A percentile compares a stretch with the other conserved stretches of the same genome.
Evolutionary conservation across 1,284 basidiomycete species (phyloP).

Genomic region (Boletus semigastroideus): DNA sequence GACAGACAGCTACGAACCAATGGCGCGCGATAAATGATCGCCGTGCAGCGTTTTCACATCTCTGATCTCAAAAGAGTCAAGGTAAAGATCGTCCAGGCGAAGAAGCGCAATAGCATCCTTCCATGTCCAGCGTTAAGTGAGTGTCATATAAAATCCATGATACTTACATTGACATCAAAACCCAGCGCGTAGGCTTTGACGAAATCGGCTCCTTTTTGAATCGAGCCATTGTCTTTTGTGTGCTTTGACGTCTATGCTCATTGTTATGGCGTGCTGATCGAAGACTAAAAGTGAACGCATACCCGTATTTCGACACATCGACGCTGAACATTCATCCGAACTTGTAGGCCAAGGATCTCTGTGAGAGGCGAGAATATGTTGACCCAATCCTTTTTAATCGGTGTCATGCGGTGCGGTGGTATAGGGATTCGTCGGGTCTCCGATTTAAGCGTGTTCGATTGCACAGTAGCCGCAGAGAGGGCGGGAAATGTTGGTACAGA

Average conservation of each 20-base stretch:
- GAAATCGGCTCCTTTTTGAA: conserved; percentile 99
- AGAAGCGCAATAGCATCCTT: conserved; percentile 96
- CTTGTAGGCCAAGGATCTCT: conserved; percentile 91
- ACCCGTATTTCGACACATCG: conserved; percentile 92
- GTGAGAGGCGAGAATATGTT: conserved; percentile 96
- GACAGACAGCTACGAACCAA: conserved; percentile 54
- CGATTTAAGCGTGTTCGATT: conserved; percentile 61
- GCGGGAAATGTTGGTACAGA: conserved; percentile 66
- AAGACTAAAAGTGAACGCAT: conserved; percentile 34
- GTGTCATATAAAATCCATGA: background rate
- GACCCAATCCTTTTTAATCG: conserved; percentile 96
- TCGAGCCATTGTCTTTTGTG: conserved; percentile 86
- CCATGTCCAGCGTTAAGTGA: conserved; percentile 4
- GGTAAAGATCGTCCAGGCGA: conserved; percentile 93
- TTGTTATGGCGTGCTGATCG: conserved; percentile 3
- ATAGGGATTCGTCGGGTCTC: conserved; percentile 86
- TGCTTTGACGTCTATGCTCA: conserved; percentile 83
- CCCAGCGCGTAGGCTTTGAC: conserved; percentile 94
- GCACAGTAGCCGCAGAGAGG: conserved; percentile 53
- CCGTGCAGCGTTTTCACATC: conserved; percentile 98
- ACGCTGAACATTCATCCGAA: conserved; percentile 93
- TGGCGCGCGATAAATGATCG: conserved; percentile 94
- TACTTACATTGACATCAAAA: conserved; percentile 85
- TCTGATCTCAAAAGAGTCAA: conserved; percentile 98
- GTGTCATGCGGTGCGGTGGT: conserved; percentile 96